A percentile compares a stretch with the other conserved stretches of the same genome.
Evolutionary conservation across 2,329 filamentous ascomycete genomes (phyloP).

Genomic region (Fusarium sp.): DNA sequence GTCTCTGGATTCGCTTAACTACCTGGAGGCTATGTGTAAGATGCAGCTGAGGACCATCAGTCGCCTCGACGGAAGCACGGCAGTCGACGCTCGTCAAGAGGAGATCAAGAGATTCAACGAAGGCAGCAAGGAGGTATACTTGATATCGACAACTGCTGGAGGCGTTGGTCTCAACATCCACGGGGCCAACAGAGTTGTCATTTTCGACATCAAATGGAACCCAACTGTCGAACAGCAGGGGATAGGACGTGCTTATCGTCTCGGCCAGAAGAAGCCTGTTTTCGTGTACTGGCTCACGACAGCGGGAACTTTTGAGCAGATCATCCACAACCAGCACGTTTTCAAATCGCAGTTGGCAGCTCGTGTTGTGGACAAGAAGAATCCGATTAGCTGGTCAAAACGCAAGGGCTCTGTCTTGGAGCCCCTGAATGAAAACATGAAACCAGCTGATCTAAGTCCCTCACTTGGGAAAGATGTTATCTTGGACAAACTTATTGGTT

Average conservation of each 20-base stretch:
- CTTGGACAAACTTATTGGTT: constrained; percentile 61
- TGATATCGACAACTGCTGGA: constrained; percentile 87
- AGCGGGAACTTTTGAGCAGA: constrained; percentile 83
- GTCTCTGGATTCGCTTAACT: constrained; percentile 76
- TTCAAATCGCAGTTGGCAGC: constrained; percentile 87
- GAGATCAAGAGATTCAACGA: constrained; percentile 77
- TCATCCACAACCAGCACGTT: constrained; percentile 77
- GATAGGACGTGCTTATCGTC: constrained; percentile 85
- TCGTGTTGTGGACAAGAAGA: constrained; percentile 86
- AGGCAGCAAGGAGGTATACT: constrained; percentile 68
- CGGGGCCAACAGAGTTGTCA: constrained; percentile 85
- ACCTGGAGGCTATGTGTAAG: constrained; percentile 69
- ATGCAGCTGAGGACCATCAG: constrained; percentile 59
- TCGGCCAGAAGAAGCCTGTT: constrained; percentile 84
- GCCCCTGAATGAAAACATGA: constrained; percentile 63
- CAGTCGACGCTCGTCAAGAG: constrained; percentile 67
- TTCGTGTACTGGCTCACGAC: constrained; percentile 86
- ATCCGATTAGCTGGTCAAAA: constrained; percentile 74
- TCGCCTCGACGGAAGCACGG: constrained; percentile 77
- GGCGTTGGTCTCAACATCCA: constrained; percentile 86
- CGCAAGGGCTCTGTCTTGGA: constrained; percentile 69
- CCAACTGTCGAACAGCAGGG: constrained; percentile 88
- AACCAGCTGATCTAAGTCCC: constrained; percentile 62
- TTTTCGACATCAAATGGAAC: constrained; percentile 87
- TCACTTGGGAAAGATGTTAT: constrained; percentile 73